Base-by-base conservation (phyloP, 2,329 filamentous ascomycete species). In the Arthrobotrys pseudoclavata region DNA sequence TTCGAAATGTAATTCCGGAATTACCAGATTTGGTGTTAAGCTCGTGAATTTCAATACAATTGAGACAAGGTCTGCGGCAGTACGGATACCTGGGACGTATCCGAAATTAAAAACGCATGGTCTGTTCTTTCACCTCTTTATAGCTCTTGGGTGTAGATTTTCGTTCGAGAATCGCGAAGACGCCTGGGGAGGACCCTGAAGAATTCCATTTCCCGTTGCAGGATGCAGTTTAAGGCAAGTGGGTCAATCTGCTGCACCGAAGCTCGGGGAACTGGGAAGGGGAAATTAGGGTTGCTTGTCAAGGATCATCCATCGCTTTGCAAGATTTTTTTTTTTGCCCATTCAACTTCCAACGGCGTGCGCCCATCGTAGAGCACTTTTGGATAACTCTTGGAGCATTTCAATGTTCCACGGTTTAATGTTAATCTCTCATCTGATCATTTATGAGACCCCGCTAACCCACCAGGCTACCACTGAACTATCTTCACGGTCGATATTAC, bases 231-330 rank as follows among this genome's bases (percentile, higher is more conserved):
- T 42, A 61, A 74, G 52, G 50, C 29, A 74, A 50, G 72, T 76
- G 72, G 72, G 72, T 66, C 64, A 64, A 40, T 37, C 4, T 22
- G n/a, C 22, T 47, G 57, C 60, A 67, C 63, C 70, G 63, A 64
- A 61, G 61, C 72, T 69, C 66, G 64, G 72, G 72, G 71, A 69
- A 64, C 64, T 69, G 71, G 64, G 64, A 76, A 70, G 48, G 63
- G 37, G 72, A 76, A 76, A 76, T 70, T 76, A 66, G 40, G 29
- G 31, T 15, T 60, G 34, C 55, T 60, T 40, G 24, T 37, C 69
- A 61, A 72, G 69, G 69, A 66, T 60, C 26, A 60, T 40, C 34
- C 42, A 60, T 72, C 34, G 42, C 60, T 20, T 72, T 62, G 69
- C 60, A 71, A 64, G 37, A 71, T 47, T 13, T 37, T 37, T 37